These are phyloP conservation scores for Globisporangium camurandrum DNA, from an alignment of 352 stramenopile species.

Conservation along the genomic window DNA sequence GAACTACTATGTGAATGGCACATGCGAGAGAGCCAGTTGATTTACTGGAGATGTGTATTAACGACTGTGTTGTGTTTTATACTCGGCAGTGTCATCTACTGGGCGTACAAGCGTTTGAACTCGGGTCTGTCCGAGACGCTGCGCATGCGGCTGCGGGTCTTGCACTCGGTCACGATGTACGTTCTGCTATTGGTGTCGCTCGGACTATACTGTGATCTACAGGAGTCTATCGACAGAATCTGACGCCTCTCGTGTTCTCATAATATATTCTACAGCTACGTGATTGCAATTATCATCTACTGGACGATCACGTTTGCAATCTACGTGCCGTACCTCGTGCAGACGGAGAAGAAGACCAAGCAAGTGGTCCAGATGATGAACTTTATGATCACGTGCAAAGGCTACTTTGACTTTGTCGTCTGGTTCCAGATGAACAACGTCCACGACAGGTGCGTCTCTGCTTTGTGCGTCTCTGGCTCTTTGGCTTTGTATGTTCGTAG, in stretches of 20 bases:
- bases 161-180: conserved; percentile 85
- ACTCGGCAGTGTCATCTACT: conserved; percentile 67
- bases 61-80: too few relatives aligned
- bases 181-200: conserved; percentile 10
- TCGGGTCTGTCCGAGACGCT: conserved; percentile 79
- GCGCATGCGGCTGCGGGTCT: conserved; percentile 74
- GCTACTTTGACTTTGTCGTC: conserved; percentile 86
- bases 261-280: conserved; percentile 60
- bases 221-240: not conserved
- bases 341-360: conserved; percentile 34
- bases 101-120: conserved; percentile 73
- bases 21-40: too few relatives aligned
- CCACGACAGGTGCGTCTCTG: conserved; percentile 30
- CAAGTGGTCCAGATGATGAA: conserved; percentile 77
- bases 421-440: conserved; percentile 89
- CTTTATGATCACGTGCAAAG: conserved; percentile 88
- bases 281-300: conserved; percentile 90
- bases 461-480: too few relatives aligned
- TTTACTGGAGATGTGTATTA: not conserved
- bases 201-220: not conserved
- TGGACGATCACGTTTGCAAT: conserved; percentile 81
- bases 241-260: too few relatives aligned
- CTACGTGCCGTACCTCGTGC: conserved; percentile 81
- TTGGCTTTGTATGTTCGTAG: not conserved
- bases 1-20: too few relatives aligned